Conservation (phyloP, 306 rosid genomes). For the Begonia loranthoides region DNA sequence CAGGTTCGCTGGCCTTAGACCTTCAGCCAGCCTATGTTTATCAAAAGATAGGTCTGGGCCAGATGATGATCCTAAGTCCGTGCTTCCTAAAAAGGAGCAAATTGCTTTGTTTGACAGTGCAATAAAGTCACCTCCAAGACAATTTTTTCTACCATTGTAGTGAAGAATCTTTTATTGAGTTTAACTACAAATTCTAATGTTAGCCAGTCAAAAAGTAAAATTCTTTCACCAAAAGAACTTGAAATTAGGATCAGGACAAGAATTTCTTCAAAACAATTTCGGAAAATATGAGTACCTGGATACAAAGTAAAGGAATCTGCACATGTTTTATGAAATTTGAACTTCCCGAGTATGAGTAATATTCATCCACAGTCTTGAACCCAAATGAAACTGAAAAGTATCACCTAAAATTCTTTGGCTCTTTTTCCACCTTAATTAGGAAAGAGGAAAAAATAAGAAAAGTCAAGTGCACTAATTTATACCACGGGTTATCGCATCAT, state of each 20-base stretch:
- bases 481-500: constrained; percentile 90
- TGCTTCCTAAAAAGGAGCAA: too few relatives aligned
- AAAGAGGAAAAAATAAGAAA: background rate
- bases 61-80: too few relatives aligned
- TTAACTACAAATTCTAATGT: background rate
- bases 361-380: constrained; percentile 87
- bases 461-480: constrained; percentile 11
- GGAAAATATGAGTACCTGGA: constrained; percentile 48
- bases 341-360: constrained; percentile 70
- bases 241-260: too few relatives aligned
- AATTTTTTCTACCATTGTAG: too few relatives aligned
- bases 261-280: background rate
- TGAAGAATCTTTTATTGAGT: background rate
- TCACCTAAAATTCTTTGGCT: background rate
- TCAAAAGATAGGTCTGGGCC: too few relatives aligned
- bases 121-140: too few relatives aligned
- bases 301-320: constrained; percentile 76
- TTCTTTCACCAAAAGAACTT: too few relatives aligned
- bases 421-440: background rate
- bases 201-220: background rate
- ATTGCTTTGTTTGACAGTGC: too few relatives aligned
- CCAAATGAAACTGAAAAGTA: constrained; percentile 81
- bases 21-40: too few relatives aligned
- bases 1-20: too few relatives aligned
- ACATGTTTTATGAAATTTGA: constrained; percentile 71